Evolutionary conservation across 352 stramenopile genomes (phyloP), one percentile per base, ranked within the genome.

Genomic region (Phytophthora crassamura): DNA sequence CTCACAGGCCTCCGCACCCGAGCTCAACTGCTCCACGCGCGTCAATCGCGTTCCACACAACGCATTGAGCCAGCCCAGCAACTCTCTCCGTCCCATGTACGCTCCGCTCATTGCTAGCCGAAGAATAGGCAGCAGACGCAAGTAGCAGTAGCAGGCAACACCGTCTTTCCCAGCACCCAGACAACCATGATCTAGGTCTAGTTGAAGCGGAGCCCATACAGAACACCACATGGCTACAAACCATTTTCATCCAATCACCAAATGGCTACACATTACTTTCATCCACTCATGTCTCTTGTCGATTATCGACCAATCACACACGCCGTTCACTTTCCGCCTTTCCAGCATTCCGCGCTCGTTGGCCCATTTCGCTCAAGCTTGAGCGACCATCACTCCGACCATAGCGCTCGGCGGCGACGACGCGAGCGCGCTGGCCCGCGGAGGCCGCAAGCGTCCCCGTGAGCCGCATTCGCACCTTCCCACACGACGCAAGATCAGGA

Each of bases 51-150:
- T 82, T 47, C 86, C 76, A 54, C 98, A 91, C 32, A 97, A 86
- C 33, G 72, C 70, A 75, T 99, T 99, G 46, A 99, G 81, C 93
- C 98, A 99, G 40, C 98, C 85, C 32, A 99, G 75, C 49, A 99
- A 94, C 69, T 99, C 94, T 51, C 94, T 97, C 28, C 94, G 86
- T n/a, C 93, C 94, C 43, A 98, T 89, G 80, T 97, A 98, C 57
- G 94, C 94, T 51, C 85, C 51, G 30, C n/a, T 51, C 53, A 60
- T 60, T 25, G 22, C 2, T 25, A 25, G 22, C 22, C 22, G 22
- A 25, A 25, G 22, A 25, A 25, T 1, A 25, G 22, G 22, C 22
- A 25, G 22, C 22, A 25, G 22, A 25, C 22, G 12, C 14, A 54
- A 42, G 2, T 33, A 10, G 15, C 22, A 25, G 22, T 25, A 25